Base-by-base conservation (phyloP, 2,329 filamentous ascomycete species). In the Fusarium buxicola region DNA sequence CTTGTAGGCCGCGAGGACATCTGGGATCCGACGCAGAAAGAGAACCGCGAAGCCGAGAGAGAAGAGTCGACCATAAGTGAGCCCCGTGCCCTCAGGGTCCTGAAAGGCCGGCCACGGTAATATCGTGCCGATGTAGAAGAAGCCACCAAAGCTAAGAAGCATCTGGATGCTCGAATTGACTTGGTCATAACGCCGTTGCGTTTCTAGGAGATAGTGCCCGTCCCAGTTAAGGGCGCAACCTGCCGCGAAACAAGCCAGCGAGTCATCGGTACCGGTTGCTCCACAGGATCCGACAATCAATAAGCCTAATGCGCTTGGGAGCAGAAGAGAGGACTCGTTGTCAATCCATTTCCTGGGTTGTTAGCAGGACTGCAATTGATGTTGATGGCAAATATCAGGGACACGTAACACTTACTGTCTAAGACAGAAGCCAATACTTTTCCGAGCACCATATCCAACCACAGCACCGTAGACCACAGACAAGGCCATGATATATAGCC, bases 151-250 rank as follows among this genome's bases (percentile, higher is more conserved):
- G 68, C 88, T 88, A 47, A 88, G 78, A 0, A 88, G 66, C 0
- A 85, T 80, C 44, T 87, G 84, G 12, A 88, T 77, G 31, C 80
- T 81, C 1, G 80, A 78, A 69, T 88, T 88, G 60, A 88, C 84
- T 48, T 87, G 82, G 55, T 88, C 86, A 60, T 86, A 84, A 3
- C 84, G 80, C 12, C 77, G 74, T 51, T 85, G 78, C 0, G 82
- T 78, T 67, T 88, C 86, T 2, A 75, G 74, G 3, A 86, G 80
- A 58, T 83, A 88, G 15, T 79, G 68, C 2, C 86, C 85, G 41
- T 88, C 82, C 86, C 86, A 89, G 72, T 88, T 89, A 38, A 89
- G 73, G 3, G 81, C 81, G 59, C 79, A 82, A 5, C 86, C 86
- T 2, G 86, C 84, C 3, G 84, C 78, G 59, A 87, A 87, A 65